Conservation (phyloP, 2,329 filamentous ascomycete genomes). For the Colletotrichum sp. region DNA sequence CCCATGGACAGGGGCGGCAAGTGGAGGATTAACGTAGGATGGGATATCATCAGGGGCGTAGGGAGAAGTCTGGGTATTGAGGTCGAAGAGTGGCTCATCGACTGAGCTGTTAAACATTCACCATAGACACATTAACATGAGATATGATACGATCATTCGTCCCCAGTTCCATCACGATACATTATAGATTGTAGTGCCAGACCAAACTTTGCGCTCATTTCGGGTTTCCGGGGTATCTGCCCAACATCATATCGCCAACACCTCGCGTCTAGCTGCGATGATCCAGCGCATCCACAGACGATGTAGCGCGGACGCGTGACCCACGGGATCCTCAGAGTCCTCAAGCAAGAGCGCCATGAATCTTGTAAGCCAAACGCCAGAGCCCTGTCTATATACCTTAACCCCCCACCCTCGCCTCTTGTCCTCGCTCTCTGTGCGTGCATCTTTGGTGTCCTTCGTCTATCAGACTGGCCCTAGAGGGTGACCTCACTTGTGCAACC, state of each 20-base stretch:
- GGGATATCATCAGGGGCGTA: slow-evolving; percentile 75
- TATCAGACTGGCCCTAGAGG: not conserved
- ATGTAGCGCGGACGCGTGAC: not conserved
- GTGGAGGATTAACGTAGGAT: slow-evolving; percentile 80
- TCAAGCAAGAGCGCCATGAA: not conserved
- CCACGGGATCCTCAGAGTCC: not conserved
- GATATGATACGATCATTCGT: not conserved
- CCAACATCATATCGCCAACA: not conserved
- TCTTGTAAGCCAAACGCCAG: not conserved
- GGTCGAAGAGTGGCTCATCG: slow-evolving; percentile 77
- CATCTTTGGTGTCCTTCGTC: not conserved
- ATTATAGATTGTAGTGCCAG: not conserved
- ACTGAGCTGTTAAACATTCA: slow-evolving; percentile 43
- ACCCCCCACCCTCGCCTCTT: not conserved
- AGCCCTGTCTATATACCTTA: not conserved
- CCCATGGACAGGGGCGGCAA: slow-evolving; percentile 71
- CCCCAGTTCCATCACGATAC: not conserved
- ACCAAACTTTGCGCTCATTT: not conserved
- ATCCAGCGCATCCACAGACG: not conserved
- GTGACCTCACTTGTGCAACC: not conserved
- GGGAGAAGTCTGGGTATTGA: slow-evolving; percentile 79
- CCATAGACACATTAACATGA: not conserved
- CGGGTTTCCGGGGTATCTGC: not conserved
- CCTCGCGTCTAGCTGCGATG: not conserved
- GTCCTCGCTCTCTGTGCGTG: not conserved